Evolutionary conservation across 208 protist genomes (phyloP).

Genomic region (Novymonas esmeraldas): DNA sequence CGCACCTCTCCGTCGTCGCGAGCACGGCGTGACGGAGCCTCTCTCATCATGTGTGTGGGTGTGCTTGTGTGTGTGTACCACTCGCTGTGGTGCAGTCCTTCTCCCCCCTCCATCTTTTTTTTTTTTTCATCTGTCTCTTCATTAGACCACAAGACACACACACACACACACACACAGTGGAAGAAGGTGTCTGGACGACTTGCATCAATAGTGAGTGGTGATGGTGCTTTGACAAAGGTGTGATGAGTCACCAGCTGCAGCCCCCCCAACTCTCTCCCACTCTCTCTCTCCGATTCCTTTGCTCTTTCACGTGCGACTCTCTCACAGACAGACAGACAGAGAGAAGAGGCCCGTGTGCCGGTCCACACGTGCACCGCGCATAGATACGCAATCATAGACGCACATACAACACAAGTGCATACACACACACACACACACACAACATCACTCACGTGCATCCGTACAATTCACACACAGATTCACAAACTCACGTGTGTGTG

Average conservation of each 20-base stretch:
- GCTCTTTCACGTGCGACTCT: neutral
- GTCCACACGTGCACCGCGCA: neutral
- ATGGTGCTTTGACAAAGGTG: neutral
- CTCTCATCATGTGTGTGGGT: neutral
- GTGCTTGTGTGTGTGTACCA: too few species aligned
- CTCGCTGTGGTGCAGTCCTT: too few species aligned
- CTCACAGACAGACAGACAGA: neutral
- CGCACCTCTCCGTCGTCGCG: conserved; percentile 24
- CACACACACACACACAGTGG: too few species aligned
- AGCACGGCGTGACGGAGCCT: neutral
- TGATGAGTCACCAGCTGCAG: neutral
- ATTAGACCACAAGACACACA: too few species aligned
- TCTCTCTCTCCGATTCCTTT: neutral
- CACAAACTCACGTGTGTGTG: neutral
- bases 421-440: neutral
- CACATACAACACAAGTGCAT: neutral
- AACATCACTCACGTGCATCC: neutral
- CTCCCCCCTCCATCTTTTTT: too few species aligned
- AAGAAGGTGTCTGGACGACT: too few species aligned
- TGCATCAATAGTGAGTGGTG: neutral
- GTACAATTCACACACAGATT: neutral
- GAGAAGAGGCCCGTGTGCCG: neutral
- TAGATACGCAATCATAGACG: neutral
- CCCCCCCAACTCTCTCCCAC: neutral
- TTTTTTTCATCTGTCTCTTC: too few species aligned